A percentile compares a stretch with the other conserved stretches of the same genome.
phyloP scores from a whole-genome alignment of 2,329 filamentous ascomycete genomes.

The Hysterium pulicare region DNA sequence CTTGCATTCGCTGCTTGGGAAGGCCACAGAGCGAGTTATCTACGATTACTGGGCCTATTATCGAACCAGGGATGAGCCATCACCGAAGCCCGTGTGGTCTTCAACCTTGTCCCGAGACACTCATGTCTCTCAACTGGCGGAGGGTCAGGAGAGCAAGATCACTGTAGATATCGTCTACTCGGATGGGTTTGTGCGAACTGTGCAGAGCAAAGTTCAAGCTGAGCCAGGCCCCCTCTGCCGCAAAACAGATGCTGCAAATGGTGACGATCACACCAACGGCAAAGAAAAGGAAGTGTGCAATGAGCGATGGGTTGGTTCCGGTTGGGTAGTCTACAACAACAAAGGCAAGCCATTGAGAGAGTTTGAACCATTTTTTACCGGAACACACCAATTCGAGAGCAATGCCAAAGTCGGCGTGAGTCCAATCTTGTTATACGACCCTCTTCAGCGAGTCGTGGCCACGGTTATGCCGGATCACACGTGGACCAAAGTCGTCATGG shows the following conservation, averaged over 20 bases:
- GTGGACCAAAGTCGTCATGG: slow-evolving; percentile 1
- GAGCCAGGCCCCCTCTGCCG: neutral
- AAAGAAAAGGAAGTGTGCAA: neutral
- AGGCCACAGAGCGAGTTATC: neutral
- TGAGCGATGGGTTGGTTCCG: slow-evolving; percentile 14
- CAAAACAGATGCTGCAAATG: too few relatives aligned
- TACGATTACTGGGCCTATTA: neutral
- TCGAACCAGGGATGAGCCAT: neutral
- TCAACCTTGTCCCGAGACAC: neutral
- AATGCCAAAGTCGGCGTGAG: slow-evolving; percentile 5
- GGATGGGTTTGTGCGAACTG: neutral
- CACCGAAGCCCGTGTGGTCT: neutral
- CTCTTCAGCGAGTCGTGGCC: neutral
- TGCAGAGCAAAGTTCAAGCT: slow-evolving; percentile 2
- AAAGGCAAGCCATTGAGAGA: slow-evolving; percentile 14
- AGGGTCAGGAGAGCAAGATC: neutral
- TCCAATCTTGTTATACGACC: neutral
- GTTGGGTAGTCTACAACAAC: slow-evolving; percentile 19
- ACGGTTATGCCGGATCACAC: neutral
- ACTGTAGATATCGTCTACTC: slow-evolving; percentile 2
- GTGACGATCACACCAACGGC: too few relatives aligned
- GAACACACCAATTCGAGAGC: slow-evolving; percentile 10
- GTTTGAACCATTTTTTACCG: slow-evolving; percentile 18
- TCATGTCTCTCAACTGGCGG: neutral
- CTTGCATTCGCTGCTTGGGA: neutral